These are phyloP conservation scores for Alliaria petiolata DNA, from an alignment of 345 rosid species.

Conservation along the genomic window DNA sequence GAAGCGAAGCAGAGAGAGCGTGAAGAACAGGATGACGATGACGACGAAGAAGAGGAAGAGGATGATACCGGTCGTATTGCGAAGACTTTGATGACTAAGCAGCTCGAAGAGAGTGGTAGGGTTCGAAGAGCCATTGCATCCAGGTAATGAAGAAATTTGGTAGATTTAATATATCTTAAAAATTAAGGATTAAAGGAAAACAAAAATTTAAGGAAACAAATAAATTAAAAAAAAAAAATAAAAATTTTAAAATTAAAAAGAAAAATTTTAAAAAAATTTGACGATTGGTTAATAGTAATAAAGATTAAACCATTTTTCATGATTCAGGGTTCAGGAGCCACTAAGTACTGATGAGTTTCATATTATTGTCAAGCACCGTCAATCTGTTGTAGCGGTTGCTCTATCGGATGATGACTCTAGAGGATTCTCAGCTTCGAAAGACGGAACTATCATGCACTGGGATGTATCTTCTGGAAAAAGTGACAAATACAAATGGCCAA, in stretches of 20 bases:
- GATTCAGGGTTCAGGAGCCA: constrained; percentile 68
- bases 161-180: no score
- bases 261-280: no score
- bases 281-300: no score
- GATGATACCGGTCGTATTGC: constrained; percentile 39
- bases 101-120: constrained; percentile 87
- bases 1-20: constrained; percentile 43
- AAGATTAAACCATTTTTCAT: no score
- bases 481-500: constrained; percentile 78
- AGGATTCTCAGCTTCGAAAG: constrained; percentile 94
- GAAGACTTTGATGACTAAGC: constrained; percentile 70
- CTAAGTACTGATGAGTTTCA: constrained; percentile 46
- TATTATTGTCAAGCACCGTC: constrained; percentile 62
- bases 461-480: constrained; percentile 68
- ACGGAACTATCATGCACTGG: constrained; percentile 83
- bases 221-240: no score
- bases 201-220: no score
- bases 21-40: constrained; percentile 48
- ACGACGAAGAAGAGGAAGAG: constrained; percentile 51
- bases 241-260: no score
- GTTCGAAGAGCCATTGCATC: constrained; percentile 68
- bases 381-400: constrained; percentile 75
- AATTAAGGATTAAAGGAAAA: no score
- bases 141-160: constrained; percentile 45
- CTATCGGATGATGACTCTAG: constrained; percentile 78